Base-by-base conservation (phyloP, 2,329 filamentous ascomycete species). In the Xylaria sp. region DNA sequence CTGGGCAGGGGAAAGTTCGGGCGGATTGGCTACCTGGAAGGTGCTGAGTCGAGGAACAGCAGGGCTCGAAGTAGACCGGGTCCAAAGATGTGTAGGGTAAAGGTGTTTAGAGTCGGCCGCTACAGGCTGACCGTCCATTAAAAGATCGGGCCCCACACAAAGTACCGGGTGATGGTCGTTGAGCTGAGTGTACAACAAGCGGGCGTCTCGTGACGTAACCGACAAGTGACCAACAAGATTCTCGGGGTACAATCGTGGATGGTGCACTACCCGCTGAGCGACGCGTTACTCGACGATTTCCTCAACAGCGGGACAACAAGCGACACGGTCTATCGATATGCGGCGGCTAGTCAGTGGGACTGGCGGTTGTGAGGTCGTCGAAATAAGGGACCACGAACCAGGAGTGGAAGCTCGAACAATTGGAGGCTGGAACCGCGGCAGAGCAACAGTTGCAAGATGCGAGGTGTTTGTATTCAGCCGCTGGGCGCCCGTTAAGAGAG, bases 81-180 rank as follows among this genome's bases (percentile, higher is more conserved):
- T 70, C 79, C 78, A 81, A 67, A 77, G 73, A 70, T 77, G 73
- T 64, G 76, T 70, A 63, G 76, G 77, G 70, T 81, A 82, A 73
- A 71, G 75, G 79, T 82, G 79, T 70, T 80, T 78, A 62, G 79
- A 73, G 75, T 82, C 80, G 74, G 79, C 78, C 73, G 80, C 76
- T 66, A 78, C 76, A 71, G 80, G 77, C 77, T 77, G 80, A 75
- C 79, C 77, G 77, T 83, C 81, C 81, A 83, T 83, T 77, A 80
- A 82, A 62, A 73, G 70, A 74, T 70, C 64, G 68, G 68, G 65
- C 68, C 68, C 68, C 63, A 65, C 65, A 68, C 68, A 65, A 68
- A 68, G 58, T 68, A 70, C 68, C 63, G 63, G 64, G 61, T 65
- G 29, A 54, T 57, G 62, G 60, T 55, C 63, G 61, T 68, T 65